Evolutionary conservation across 2,329 filamentous ascomycete species (phyloP).

Genomic region (Diaporthe capsici): DNA sequence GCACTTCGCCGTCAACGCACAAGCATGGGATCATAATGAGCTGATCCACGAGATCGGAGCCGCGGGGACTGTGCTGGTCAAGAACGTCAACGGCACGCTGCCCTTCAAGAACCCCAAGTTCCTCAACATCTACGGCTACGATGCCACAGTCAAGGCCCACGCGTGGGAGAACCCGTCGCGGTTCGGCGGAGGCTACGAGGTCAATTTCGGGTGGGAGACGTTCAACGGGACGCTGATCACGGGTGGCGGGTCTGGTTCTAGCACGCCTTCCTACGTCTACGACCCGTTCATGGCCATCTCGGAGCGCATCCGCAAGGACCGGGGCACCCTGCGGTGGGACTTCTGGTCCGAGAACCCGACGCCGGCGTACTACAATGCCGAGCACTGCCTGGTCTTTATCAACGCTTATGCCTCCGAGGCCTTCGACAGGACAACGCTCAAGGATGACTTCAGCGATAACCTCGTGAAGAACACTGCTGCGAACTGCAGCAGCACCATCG

Average conservation of each 20-base stretch:
- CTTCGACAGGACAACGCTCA: slow-evolving; percentile 71
- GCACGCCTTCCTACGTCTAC: slow-evolving; percentile 85
- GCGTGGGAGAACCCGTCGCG: slow-evolving; percentile 39
- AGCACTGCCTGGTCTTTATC: slow-evolving; percentile 73
- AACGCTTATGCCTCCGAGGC: slow-evolving; percentile 82
- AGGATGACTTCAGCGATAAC: slow-evolving; percentile 75
- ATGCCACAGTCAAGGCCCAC: slow-evolving; percentile 66
- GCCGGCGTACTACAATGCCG: slow-evolving; percentile 37
- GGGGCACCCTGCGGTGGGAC: slow-evolving; percentile 57
- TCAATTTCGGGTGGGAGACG: slow-evolving; percentile 52
- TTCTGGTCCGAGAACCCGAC: slow-evolving; percentile 40
- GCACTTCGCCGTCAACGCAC: slow-evolving; percentile 39
- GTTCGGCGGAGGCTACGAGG: slow-evolving; percentile 69
- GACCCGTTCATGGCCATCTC: slow-evolving; percentile 73
- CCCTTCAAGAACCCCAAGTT: slow-evolving; percentile 69
- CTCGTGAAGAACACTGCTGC: slow-evolving; percentile 70
- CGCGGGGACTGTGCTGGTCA: slow-evolving; percentile 65
- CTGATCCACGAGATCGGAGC: slow-evolving; percentile 40
- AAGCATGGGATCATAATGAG: slow-evolving; percentile 24
- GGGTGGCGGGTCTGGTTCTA: slow-evolving; percentile 69
- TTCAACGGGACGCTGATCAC: slow-evolving; percentile 60
- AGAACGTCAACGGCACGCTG: slow-evolving; percentile 70
- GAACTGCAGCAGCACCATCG: slow-evolving; percentile 73
- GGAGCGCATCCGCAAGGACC: slow-evolving; percentile 70
- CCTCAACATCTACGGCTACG: slow-evolving; percentile 68